Base-by-base conservation (phyloP, 225 moss, liverwort and hornwort genomes). In the Ulota crispa region DNA sequence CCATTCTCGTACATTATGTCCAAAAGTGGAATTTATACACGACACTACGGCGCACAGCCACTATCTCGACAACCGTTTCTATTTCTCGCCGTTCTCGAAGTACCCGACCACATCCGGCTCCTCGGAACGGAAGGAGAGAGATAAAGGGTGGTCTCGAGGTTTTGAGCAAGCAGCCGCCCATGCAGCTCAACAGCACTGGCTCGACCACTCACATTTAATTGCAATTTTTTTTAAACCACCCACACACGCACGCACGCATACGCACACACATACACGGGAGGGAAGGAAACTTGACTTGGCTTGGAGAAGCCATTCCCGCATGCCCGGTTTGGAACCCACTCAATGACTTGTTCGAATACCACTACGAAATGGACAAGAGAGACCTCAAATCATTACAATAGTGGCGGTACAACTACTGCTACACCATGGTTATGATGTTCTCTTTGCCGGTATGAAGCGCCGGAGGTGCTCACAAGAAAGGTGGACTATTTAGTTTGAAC, bases 391-490 rank as follows among this genome's bases (percentile, higher is more conserved):
- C 45, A 9, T 62, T n/a, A 62, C 23, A n/a, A 55, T 64, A 76
- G 32, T 60, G 36, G 60, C 76, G 50, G 50, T 50, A 50, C 50
- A 16, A 50, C 50, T 18, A 60, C 82, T 69, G n/a, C 60, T 60
- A 15, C 76, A 59, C 60, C 21, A 80, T 64, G 59, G 43, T 82
- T 63, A 78, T 71, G 69, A 77, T 78, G 83, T 24, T 64, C 71
- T 34, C 75, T 34, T 82, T 72, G 81, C 66, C 77, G 70, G 45
- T 64, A 57, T 43, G 45, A 79, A 67, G 75, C 75, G 79, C 66
- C 74, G 78, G 56, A 70, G 75, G 75, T 75, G 70, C 86, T 83
- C 70, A 65, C 83, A 69, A 65, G 83, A 64, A 83, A 72, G 72
- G 78, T 64, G 57, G 45, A 68, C 66, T 30, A 70, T 83, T 72